Evolutionary conservation across 257 asterid genomes (phyloP).

Genomic region (Salvia splendens): DNA sequence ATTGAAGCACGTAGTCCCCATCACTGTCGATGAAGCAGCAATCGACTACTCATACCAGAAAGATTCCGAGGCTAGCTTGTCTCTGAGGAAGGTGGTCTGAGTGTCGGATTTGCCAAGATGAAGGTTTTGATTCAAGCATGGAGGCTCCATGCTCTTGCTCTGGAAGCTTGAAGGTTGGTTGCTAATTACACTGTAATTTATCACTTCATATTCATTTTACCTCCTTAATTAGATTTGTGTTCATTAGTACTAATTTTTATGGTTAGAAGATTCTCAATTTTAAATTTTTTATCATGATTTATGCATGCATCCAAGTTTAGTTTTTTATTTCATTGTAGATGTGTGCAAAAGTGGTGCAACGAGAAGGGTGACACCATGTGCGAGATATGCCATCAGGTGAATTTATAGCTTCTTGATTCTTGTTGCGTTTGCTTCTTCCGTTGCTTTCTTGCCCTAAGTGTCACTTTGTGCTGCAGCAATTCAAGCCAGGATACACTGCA

Average conservation of each 20-base stretch:
- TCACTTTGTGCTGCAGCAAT: slow-evolving; percentile 55
- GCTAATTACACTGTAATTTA: not conserved
- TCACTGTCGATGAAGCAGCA: slow-evolving; percentile 33
- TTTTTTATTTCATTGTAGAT: slow-evolving; percentile 31
- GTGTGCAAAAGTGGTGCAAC: slow-evolving; percentile 94
- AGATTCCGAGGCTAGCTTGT: slow-evolving; percentile 44
- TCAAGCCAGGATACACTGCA: slow-evolving; percentile 89
- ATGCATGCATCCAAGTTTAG: not conserved
- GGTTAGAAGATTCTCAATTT: not conserved
- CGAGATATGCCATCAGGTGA: slow-evolving; percentile 96
- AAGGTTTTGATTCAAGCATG: slow-evolving; percentile 76
- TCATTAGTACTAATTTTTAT: not conserved
- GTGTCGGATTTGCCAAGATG: slow-evolving; percentile 98
- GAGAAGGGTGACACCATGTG: slow-evolving; percentile 97
- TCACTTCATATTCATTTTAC: not conserved
- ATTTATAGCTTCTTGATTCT: slow-evolving; percentile 18
- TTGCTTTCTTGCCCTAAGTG: too few species aligned
- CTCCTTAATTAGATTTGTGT: not conserved
- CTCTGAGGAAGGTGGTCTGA: slow-evolving; percentile 73
- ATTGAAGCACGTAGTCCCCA: slow-evolving; percentile 40
- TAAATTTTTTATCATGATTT: not conserved
- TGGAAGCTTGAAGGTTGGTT: slow-evolving; percentile 90
- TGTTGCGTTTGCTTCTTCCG: not conserved
- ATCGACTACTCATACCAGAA: slow-evolving; percentile 38
- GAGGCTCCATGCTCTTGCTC: slow-evolving; percentile 96